A percentile compares a stretch with the other conserved stretches of the same genome.
Conservation (phyloP, 495 filamentous ascomycete genomes). For the Penicillium dipodomyicola region DNA sequence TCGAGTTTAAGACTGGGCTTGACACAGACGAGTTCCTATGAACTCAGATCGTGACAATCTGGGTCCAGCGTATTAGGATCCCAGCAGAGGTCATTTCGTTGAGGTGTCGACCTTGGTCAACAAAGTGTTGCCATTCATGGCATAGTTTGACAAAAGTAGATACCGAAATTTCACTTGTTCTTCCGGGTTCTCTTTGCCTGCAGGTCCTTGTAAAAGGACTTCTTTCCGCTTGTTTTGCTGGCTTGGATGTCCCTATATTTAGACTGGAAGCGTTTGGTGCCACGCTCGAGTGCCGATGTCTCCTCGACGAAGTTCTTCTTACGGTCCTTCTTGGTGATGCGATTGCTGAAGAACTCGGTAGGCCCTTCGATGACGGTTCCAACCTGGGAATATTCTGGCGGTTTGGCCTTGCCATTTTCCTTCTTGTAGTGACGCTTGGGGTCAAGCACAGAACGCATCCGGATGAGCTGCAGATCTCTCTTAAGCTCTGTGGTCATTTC, state of each 20-base stretch:
- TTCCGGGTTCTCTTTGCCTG: conserved; percentile 53
- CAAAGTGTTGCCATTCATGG: background rate
- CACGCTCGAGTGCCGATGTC: conserved; percentile 63
- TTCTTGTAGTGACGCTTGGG: conserved; percentile 92
- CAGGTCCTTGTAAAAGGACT: conserved; percentile 66
- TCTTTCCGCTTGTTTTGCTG: conserved; percentile 69
- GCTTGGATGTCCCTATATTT: conserved; percentile 70
- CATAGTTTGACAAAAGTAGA: background rate
- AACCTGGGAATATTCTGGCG: conserved; percentile 81
- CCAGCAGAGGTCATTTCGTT: background rate
- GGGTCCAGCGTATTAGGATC: background rate
- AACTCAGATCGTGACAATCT: background rate
- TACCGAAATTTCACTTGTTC: conserved; percentile 24
- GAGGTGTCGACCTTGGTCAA: background rate
- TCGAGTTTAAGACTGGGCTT: background rate
- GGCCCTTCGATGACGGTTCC: conserved; percentile 88
- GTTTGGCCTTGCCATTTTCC: conserved; percentile 58
- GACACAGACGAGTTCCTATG: background rate
- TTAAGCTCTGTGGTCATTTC: conserved; percentile 80
- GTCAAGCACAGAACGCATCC: conserved; percentile 85
- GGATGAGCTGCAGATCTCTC: conserved; percentile 79
- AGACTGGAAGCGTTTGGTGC: conserved; percentile 59
- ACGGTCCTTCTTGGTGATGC: conserved; percentile 80
- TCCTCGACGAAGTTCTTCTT: conserved; percentile 92
- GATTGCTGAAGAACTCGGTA: conserved; percentile 76